Evolutionary conservation across 257 asterid species (phyloP).

Genomic region (Fraxinus pennsylvanica): DNA sequence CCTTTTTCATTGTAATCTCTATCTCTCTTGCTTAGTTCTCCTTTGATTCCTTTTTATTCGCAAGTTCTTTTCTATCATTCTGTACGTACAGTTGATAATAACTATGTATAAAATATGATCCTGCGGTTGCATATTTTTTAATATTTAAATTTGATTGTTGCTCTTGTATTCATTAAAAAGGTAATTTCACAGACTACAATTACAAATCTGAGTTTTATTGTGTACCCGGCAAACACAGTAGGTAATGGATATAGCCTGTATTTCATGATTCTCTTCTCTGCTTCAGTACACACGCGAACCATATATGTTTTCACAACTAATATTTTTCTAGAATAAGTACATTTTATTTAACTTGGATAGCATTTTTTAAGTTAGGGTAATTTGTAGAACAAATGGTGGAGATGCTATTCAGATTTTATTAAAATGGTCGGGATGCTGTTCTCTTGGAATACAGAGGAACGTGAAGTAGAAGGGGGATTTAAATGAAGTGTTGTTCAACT

Average conservation of each 20-base stretch:
- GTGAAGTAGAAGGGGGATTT: background rate
- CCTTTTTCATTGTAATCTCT: slow-evolving; percentile 1
- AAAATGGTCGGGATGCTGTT: background rate
- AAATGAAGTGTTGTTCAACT: background rate
- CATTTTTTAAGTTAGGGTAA: background rate
- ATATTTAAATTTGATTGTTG: background rate
- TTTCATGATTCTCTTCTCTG: background rate
- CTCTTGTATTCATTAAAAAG: background rate
- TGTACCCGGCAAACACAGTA: background rate
- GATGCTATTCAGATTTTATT: background rate
- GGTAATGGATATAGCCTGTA: background rate
- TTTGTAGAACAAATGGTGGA: background rate
- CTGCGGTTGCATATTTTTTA: background rate
- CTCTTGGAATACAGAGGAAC: background rate
- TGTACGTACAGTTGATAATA: background rate
- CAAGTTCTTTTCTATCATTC: background rate
- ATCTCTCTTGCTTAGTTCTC: background rate
- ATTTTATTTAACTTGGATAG: background rate
- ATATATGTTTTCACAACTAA: no score
- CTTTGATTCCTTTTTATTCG: background rate
- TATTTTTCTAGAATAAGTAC: background rate
- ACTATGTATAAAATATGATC: background rate
- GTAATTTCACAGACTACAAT: background rate
- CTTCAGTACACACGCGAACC: background rate
- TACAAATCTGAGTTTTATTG: background rate